Percentiles rank a stretch among this genome's conserved stretches.
Evolutionary conservation across 1,284 basidiomycete species (phyloP).

Genomic region (Ceratobasidium sp.): DNA sequence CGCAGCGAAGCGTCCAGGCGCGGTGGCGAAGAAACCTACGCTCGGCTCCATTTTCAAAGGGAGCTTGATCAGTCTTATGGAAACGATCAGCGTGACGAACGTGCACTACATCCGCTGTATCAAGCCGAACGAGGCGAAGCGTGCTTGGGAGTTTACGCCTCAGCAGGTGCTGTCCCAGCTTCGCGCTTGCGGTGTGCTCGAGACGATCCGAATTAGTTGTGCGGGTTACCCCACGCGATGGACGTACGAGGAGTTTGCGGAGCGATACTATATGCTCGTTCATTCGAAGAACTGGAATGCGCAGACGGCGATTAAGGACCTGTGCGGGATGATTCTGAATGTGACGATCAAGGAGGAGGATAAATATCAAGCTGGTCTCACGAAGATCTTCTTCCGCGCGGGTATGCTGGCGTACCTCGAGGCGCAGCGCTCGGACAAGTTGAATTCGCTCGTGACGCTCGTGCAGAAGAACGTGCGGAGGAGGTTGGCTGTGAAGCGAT

Average conservation of each 20-base stretch:
- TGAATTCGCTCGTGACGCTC: conserved; percentile 92
- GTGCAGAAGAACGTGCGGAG: conserved; percentile 98
- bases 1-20: conserved; percentile 71
- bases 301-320: conserved; percentile 78
- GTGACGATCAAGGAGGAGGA: conserved; percentile 92
- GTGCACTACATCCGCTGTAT: conserved; percentile 99
- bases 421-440: conserved; percentile 85
- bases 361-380: conserved; percentile 97
- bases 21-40: conserved; percentile 88
- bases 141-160: conserved; percentile 96
- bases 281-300: conserved; percentile 84
- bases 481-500: conserved; percentile 86
- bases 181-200: conserved; percentile 97
- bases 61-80: conserved; percentile 95
- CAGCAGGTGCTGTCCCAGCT: conserved; percentile 97
- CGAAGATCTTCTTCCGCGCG: conserved; percentile 99
- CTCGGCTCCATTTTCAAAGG: conserved; percentile 99
- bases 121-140: conserved; percentile 98
- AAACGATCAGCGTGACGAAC: conserved; percentile 96
- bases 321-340: conserved; percentile 90
- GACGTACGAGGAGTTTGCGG: conserved; percentile 99
- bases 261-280: conserved; percentile 98
- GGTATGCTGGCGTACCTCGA: conserved; percentile 99
- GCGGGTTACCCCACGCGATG: conserved; percentile 99
- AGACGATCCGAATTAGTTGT: conserved; percentile 99